Base-by-base conservation (phyloP, 1,284 basidiomycete genomes). In the Ustilago cynodontis region DNA sequence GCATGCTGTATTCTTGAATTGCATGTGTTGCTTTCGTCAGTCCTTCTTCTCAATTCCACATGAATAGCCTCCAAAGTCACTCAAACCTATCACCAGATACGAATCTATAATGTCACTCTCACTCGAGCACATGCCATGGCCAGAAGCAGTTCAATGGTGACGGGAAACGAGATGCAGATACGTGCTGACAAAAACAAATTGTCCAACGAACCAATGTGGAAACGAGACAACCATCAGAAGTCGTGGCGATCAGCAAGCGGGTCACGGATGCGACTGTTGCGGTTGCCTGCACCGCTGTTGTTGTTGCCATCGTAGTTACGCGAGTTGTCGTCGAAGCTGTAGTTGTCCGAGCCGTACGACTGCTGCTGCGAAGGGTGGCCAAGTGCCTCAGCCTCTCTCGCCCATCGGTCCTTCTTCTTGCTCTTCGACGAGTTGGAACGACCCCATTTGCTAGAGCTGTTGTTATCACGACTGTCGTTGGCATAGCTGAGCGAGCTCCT, bases 401-500 rank as follows among this genome's bases (percentile, higher is more conserved):
- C 76, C 71, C 71, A 78, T 18, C 76, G 67, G 47, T 78, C 68
- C 67, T 77, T 77, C 64, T 78, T 78, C 31, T 68, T 65, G 49
- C 45, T 53, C 58, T 71, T 74, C 60, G 60, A 65, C 61, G 64
- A 71, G 41, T 64, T 67, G 53, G 71, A 63, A 22, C 62, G 63
- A 8, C 66, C 63, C 75, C 75, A 72, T 28, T 59, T 72, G 66
- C 63, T 49, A 0, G 47, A 49, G 47, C 47, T 66, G 39, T 62
- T 59, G 13, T 43, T 43, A 20, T 64, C 63, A 57, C 53, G 57
- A 1, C 43, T 35, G 16, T 77, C 67, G 49, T 63, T 68, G 29
- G 56, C 63, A 18, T 71, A 74, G 68, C 67, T 71, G 65, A 70
- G 65, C 58, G 76, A 74, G 67, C 65, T 73, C 24, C 59, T 54